Percentiles rank a stretch among this genome's conserved stretches.
phyloP scores from a whole-genome alignment of 2,329 filamentous ascomycete genomes.

The Sporothrix pallida region DNA sequence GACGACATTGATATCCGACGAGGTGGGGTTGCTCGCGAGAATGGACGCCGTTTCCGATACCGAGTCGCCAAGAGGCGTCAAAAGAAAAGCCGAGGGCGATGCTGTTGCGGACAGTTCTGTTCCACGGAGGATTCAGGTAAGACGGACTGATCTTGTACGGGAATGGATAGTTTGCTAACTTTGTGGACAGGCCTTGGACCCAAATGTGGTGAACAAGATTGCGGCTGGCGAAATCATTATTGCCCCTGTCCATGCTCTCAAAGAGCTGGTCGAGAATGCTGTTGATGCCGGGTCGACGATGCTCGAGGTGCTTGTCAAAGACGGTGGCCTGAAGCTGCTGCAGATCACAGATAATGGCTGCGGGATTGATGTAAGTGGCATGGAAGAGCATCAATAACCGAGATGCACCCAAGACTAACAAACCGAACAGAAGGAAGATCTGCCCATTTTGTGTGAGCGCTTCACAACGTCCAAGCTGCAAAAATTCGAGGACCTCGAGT shows the following conservation, averaged over 20 bases:
- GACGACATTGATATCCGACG: background rate
- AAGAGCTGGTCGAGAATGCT: constrained; percentile 95
- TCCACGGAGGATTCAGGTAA: constrained; percentile 55
- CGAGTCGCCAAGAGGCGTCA: constrained; percentile 30
- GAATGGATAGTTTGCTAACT: background rate
- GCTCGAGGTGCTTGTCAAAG: constrained; percentile 89
- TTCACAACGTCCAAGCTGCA: constrained; percentile 98
- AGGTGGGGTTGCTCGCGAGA: constrained; percentile 30
- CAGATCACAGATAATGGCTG: constrained; percentile 98
- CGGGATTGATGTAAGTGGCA: constrained; percentile 76
- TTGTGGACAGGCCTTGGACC: constrained; percentile 72
- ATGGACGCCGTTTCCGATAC: background rate
- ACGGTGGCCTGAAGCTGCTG: constrained; percentile 90
- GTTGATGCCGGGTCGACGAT: constrained; percentile 96
- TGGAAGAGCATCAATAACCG: background rate
- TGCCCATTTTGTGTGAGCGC: constrained; percentile 89
- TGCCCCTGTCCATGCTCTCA: constrained; percentile 91
- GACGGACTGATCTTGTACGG: too few species aligned
- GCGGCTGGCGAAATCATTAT: constrained; percentile 98
- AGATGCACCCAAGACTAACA: constrained; percentile 1
- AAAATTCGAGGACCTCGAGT: constrained; percentile 86
- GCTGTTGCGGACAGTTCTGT: background rate
- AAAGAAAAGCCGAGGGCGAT: constrained; percentile 33
- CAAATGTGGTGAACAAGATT: constrained; percentile 97
- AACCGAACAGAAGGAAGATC: constrained; percentile 75